These are phyloP conservation scores for Lipomyces oligophaga DNA, from an alignment of 805 yeast genomes.

Conservation along the genomic window DNA sequence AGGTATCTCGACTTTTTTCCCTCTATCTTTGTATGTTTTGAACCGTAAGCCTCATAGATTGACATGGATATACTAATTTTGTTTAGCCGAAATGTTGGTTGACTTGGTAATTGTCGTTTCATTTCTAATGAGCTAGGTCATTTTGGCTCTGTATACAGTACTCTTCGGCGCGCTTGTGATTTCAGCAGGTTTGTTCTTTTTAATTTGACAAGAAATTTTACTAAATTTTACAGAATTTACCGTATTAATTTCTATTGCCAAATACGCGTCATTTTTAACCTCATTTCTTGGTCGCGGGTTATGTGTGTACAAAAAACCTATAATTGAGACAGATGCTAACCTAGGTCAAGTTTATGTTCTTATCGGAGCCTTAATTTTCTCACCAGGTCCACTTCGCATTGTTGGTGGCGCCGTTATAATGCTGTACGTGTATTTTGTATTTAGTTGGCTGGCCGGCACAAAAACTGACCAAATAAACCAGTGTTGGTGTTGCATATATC, in stretches of 20 bases:
- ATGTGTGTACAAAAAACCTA: slow-evolving; percentile 41
- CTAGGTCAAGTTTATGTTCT: slow-evolving; percentile 46
- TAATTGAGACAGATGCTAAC: neutral
- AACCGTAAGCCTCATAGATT: too few species aligned
- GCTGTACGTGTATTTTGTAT: slow-evolving; percentile 29
- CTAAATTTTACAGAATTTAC: slow-evolving; percentile 42
- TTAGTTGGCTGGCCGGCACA: neutral
- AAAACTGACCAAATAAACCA: neutral
- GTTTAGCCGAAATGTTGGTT: too few species aligned
- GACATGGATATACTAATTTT: too few species aligned
- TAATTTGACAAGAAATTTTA: neutral
- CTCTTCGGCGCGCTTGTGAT: slow-evolving; percentile 34
- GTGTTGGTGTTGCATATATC: slow-evolving; percentile 55
- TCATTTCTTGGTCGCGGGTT: slow-evolving; percentile 72
- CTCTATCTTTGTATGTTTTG: slow-evolving; percentile 22
- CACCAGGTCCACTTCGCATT: slow-evolving; percentile 53
- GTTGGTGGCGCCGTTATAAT: slow-evolving; percentile 58
- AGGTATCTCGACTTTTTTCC: slow-evolving; percentile 24
- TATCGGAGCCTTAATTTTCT: slow-evolving; percentile 48
- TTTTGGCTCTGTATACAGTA: slow-evolving; percentile 35
- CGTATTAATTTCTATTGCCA: slow-evolving; percentile 49
- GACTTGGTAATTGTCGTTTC: too few species aligned
- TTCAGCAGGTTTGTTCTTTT: slow-evolving; percentile 15
- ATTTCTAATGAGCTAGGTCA: too few species aligned
- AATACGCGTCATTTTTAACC: slow-evolving; percentile 51